phyloP scores from a whole-genome alignment of 2,329 filamentous ascomycete species.

The Sphaerulina populicola region DNA sequence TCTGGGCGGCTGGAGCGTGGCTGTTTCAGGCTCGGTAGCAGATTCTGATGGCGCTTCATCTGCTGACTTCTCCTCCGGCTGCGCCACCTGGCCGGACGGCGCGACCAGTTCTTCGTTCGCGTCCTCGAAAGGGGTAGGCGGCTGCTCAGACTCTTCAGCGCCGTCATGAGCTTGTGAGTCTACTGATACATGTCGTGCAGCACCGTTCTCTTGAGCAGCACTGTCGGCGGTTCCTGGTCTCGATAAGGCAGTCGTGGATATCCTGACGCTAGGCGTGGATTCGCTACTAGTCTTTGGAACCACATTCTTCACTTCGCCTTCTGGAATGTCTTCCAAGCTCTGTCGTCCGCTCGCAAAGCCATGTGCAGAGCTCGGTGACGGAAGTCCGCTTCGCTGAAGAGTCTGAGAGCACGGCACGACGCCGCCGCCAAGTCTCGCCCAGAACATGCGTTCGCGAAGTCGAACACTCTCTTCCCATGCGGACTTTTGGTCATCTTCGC shows the following conservation, averaged over 20 bases:
- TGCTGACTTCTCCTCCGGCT: neutral
- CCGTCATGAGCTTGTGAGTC: conserved; percentile 11
- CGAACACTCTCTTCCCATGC: conserved; percentile 94
- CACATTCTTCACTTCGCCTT: conserved; percentile 5
- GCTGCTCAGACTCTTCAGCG: conserved; percentile 5
- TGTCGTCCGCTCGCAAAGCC: conserved; percentile 12
- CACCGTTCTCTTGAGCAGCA: neutral
- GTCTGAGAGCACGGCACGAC: conserved; percentile 58
- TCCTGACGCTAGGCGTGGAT: conserved; percentile 1
- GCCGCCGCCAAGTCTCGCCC: conserved; percentile 84
- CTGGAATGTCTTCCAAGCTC: conserved; percentile 22
- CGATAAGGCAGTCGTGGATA: conserved; percentile 1
- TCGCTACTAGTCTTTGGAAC: neutral
- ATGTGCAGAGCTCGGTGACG: conserved; percentile 12
- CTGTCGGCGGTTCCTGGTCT: conserved; percentile 6
- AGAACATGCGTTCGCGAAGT: conserved; percentile 91
- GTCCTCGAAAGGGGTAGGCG: conserved; percentile 20
- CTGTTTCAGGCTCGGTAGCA: neutral
- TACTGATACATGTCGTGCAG: neutral
- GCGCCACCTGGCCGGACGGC: neutral
- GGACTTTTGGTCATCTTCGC: conserved; percentile 70
- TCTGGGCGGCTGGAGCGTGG: neutral
- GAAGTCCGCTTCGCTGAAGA: conserved; percentile 8
- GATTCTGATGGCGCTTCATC: neutral
- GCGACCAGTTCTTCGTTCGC: conserved; percentile 15